Base-by-base conservation (phyloP, 306 rosid species). In the Citrullus colocynthis region DNA sequence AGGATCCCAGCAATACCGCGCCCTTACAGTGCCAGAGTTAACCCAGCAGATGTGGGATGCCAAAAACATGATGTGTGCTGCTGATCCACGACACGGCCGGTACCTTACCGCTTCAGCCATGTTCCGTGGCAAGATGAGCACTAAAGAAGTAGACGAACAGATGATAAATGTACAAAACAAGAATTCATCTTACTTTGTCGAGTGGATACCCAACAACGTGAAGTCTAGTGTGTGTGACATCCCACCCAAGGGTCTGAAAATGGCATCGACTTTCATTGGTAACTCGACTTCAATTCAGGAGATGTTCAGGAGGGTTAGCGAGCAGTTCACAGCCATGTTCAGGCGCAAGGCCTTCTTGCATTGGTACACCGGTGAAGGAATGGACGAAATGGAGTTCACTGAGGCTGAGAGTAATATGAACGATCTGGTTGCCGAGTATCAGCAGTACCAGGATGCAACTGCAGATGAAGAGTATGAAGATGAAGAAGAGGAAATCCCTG, bases 101-200 rank as follows among this genome's bases (percentile, higher is more conserved):
- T 91, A 90, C 81, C 79, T 91, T 78, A 91, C 97, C 1, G 97
- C 95, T 1, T 91, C 95, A 34, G 97, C 97, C 59, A 85, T 91
- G 95, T 91, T 91, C 82, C 97, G 97, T 45, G 97, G 95, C 32
- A 91, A 90, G 84, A 91, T 91, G 97, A 91, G 97, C 85, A 91
- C 97, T 16, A 91, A 91, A 84, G 97, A 91, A 74, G 97, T 91
- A 11, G 97, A 91, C 64, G 97, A 91, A 34, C 97, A 91, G 85
- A 91, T 91, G 90, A 90, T 90, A 4, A 88, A 91, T 30, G 91
- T 91, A 39, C 97, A 91, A 78, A 91, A 91, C 90, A 91, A 91
- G 82, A 91, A 91, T 84, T 91, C 97, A 61, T 91, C 97, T 2
- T 90, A 91, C 89, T 91, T 91, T 45, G 97, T 91, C 4, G 88